Percentiles rank a stretch among this genome's conserved stretches.
Evolutionary conservation across 2,329 filamentous ascomycete species (phyloP).

Genomic region (Reticulascus tulasneorum): DNA sequence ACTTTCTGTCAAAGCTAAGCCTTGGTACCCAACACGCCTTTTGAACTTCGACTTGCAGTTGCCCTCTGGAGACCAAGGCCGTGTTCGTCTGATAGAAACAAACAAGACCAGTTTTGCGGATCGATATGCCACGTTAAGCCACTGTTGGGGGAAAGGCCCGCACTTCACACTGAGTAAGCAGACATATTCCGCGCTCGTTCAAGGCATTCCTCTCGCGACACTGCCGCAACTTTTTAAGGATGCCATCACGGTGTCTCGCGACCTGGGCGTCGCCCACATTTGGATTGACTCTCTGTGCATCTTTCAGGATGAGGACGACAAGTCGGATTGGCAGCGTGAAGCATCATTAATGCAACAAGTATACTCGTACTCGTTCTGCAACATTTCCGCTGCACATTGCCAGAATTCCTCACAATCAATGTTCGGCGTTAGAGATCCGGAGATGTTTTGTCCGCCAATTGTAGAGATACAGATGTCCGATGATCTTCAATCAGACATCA

Average conservation of each 20-base stretch:
- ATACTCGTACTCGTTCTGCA: slow-evolving; percentile 13
- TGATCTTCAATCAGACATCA: too few relatives aligned
- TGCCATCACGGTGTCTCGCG: slow-evolving; percentile 12
- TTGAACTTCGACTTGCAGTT: too few relatives aligned
- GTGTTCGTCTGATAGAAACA: slow-evolving; percentile 6
- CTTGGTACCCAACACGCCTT: too few relatives aligned
- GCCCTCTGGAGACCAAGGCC: too few relatives aligned
- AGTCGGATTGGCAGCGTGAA: slow-evolving; percentile 14
- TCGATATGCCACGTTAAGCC: slow-evolving; percentile 15
- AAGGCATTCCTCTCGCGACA: slow-evolving; percentile 5
- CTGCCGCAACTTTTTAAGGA: slow-evolving; percentile 14
- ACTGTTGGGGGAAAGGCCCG: slow-evolving; percentile 17
- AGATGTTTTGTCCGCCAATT: too few relatives aligned
- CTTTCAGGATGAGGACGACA: slow-evolving; percentile 12
- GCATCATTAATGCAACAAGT: slow-evolving; percentile 10
- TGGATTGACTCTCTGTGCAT: slow-evolving; percentile 25
- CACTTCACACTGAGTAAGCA: too few relatives aligned
- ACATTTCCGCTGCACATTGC: slow-evolving; percentile 15
- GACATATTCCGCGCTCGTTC: slow-evolving; percentile 2
- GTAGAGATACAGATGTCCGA: too few relatives aligned
- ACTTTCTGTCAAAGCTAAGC: too few relatives aligned
- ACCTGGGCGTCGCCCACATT: slow-evolving; percentile 15
- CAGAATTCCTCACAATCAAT: too few relatives aligned
- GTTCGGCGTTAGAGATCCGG: too few relatives aligned
- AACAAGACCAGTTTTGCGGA: neutral